Evolutionary conservation across 2,329 filamentous ascomycete genomes (phyloP), one percentile per base, ranked within the genome.

Genomic region (Trichophyton schoenleinii): DNA sequence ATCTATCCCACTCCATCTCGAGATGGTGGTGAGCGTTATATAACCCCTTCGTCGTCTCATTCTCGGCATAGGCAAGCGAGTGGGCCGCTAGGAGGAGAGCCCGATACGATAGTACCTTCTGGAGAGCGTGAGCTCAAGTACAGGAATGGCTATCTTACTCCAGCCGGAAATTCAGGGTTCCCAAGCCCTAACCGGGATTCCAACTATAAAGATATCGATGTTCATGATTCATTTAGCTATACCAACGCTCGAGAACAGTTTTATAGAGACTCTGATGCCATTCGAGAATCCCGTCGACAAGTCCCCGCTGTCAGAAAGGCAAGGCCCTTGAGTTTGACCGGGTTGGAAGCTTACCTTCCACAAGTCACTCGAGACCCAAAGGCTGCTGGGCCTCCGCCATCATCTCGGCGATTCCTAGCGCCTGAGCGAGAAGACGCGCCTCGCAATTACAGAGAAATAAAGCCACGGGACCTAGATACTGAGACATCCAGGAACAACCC

Each of bases 161-260:
- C 69, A 6, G 69, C 68, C 18, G 59, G 62, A 15, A 52, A 46
- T 60, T 60, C 41, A 15, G 63, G 57, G 18, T 66, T 67, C 25
- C 61, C 57, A 18, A 55, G 64, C 13, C 61, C 61, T 36, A 9
- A 36, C 38, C 42, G 28, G 18, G 61, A 58, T 66, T 69, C 38
- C 62, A 63, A 63, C 38, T 58, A 57, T 3, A 70, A 73, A 25
- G 72, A 75, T 55, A 73, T 76, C 63, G 74, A 75, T 58, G 68
- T 74, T 18, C 71, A 73, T 53, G 71, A 75, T 66, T 73, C 74
- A 5, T 79, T 77, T 64, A 78, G 76, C 11, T 79, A 79, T 63
- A 80, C 77, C 13, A 76, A 73, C 5, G 72, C 76, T 1, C 72
- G 72, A 42, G 77, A 79, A 60, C 75, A 78, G 60, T 77, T 78